phyloP scores from a whole-genome alignment of 225 moss, liverwort and hornwort genomes.

The Marchantia polymorpha region DNA sequence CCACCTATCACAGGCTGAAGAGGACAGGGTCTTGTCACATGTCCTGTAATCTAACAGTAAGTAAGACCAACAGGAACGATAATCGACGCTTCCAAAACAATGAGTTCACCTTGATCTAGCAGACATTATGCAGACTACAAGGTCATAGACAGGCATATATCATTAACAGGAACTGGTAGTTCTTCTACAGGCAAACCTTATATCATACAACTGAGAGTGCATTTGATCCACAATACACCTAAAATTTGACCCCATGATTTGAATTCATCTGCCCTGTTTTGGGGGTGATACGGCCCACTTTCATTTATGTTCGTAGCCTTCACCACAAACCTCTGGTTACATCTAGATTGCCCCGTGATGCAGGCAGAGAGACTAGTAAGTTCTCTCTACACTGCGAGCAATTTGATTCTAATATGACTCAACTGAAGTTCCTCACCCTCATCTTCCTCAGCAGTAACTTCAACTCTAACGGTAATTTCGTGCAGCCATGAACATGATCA shows the following conservation, averaged over 20 bases:
- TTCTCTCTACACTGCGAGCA: not conserved
- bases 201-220: not conserved
- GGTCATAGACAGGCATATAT: not conserved
- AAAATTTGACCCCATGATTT: not conserved
- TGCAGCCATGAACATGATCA: not conserved
- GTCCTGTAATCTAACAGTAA: not conserved
- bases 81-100: not conserved
- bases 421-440: not conserved
- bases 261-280: not conserved
- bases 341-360: slow-evolving; percentile 9
- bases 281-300: not conserved
- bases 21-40: not conserved
- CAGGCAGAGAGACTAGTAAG: slow-evolving; percentile 9
- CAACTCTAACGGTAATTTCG: not conserved
- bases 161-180: not conserved
- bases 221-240: not conserved
- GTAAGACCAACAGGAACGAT: not conserved
- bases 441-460: not conserved
- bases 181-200: not conserved
- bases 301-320: slow-evolving; percentile 3
- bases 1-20: not conserved
- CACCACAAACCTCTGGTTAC: slow-evolving; percentile 11
- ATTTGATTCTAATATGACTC: not conserved
- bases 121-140: not conserved
- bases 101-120: not conserved